Conservation (phyloP, 768 basidiomycete species). For the Boletus fagicola region DNA sequence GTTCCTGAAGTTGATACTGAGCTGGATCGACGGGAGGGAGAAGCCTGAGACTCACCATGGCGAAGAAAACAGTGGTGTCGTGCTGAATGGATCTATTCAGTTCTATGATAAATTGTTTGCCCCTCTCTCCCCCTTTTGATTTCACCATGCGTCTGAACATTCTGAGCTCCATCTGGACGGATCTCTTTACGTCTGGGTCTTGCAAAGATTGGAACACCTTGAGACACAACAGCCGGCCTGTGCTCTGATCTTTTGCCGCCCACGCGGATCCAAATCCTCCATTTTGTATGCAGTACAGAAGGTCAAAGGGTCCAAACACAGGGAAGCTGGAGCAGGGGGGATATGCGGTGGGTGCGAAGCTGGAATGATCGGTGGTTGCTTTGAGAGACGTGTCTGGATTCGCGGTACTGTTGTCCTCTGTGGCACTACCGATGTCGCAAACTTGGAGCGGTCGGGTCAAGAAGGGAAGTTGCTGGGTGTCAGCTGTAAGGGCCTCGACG, state of each 20-base stretch:
- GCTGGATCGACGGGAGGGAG: not conserved
- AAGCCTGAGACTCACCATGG: constrained; percentile 35
- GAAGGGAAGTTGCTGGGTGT: not conserved
- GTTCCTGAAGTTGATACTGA: constrained; percentile 30
- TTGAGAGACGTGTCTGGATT: not conserved
- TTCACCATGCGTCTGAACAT: constrained; percentile 36
- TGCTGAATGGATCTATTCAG: constrained; percentile 39
- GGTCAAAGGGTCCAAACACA: constrained; percentile 27
- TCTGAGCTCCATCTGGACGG: constrained; percentile 34
- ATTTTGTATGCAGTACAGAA: constrained; percentile 14
- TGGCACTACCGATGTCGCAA: not conserved
- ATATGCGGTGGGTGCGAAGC: not conserved
- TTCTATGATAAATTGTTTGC: constrained; percentile 38
- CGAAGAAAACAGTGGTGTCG: constrained; percentile 31
- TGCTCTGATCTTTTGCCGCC: constrained; percentile 24
- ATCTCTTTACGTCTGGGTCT: constrained; percentile 5
- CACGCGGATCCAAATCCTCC: constrained; percentile 24
- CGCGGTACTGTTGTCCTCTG: not conserved
- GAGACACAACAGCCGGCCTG: constrained; percentile 38
- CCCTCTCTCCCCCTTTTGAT: constrained; percentile 18
- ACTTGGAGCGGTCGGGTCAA: not conserved
- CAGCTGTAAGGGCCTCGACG: not conserved
- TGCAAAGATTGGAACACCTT: constrained; percentile 32
- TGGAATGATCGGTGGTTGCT: not conserved
- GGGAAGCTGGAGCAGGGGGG: constrained; percentile 18